phyloP scores from a whole-genome alignment of 2,329 filamentous ascomycete genomes.

The Arachnomyces sp. region DNA sequence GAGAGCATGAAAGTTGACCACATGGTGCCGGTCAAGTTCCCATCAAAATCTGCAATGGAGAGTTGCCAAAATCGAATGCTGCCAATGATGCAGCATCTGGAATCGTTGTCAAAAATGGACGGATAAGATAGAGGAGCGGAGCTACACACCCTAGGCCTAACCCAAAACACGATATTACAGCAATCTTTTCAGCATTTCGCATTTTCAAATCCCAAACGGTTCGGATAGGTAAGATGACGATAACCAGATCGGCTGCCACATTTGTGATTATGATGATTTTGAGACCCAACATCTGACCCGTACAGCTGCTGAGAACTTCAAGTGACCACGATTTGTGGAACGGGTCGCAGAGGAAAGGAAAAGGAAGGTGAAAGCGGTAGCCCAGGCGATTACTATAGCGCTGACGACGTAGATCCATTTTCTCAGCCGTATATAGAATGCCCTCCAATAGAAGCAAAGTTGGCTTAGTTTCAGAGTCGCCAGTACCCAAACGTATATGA shows the following conservation, averaged over 20 bases:
- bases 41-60: not conserved
- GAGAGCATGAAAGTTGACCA: slow-evolving; percentile 2
- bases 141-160: slow-evolving; percentile 1
- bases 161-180: not conserved
- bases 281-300: slow-evolving; percentile 1
- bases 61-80: slow-evolving; percentile 4
- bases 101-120: not conserved
- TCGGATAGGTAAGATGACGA: slow-evolving; percentile 1
- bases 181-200: slow-evolving; percentile 2
- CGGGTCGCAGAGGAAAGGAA: slow-evolving; percentile 2
- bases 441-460: slow-evolving; percentile 3
- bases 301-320: not conserved
- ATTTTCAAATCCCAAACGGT: slow-evolving; percentile 1
- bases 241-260: slow-evolving; percentile 1
- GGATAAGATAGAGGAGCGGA: not conserved
- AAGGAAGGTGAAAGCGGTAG: slow-evolving; percentile 2
- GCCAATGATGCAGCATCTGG: slow-evolving; percentile 4
- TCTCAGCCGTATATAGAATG: not conserved
- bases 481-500: not conserved
- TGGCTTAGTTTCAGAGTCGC: slow-evolving; percentile 5
- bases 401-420: slow-evolving; percentile 2
- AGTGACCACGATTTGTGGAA: slow-evolving; percentile 1
- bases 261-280: slow-evolving; percentile 4
- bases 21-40: slow-evolving; percentile 2
- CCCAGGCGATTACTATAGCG: slow-evolving; percentile 3